Percentiles rank a stretch among this genome's conserved stretches.
phyloP scores from a whole-genome alignment of 2,329 filamentous ascomycete species.

The Phoma sp. region DNA sequence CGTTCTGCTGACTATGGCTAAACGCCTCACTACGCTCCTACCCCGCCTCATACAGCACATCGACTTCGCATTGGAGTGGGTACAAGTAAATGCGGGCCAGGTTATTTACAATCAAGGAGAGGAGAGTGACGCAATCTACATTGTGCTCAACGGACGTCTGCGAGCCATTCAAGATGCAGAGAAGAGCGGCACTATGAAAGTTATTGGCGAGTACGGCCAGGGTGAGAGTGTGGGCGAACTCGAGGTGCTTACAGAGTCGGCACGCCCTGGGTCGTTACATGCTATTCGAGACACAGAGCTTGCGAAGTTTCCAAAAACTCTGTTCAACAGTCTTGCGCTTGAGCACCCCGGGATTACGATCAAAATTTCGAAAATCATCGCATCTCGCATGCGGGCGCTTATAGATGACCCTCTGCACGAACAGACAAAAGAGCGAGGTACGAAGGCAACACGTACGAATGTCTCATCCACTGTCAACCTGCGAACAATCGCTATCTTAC shows the following conservation, averaged over 20 bases:
- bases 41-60: slow-evolving; percentile 93
- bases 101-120: slow-evolving; percentile 93
- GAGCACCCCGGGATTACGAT: slow-evolving; percentile 98
- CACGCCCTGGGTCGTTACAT: slow-evolving; percentile 87
- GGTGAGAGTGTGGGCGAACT: slow-evolving; percentile 97
- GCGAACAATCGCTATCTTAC: slow-evolving; percentile 89
- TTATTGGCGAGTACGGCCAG: slow-evolving; percentile 92
- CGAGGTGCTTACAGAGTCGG: slow-evolving; percentile 94
- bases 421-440: slow-evolving; percentile 67
- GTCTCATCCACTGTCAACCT: slow-evolving; percentile 89
- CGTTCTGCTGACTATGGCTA: slow-evolving; percentile 93
- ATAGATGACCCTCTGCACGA: slow-evolving; percentile 81
- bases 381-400: slow-evolving; percentile 87
- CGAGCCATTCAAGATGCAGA: slow-evolving; percentile 83
- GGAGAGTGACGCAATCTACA: slow-evolving; percentile 97
- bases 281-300: slow-evolving; percentile 96
- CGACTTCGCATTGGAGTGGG: slow-evolving; percentile 97
- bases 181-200: slow-evolving; percentile 77
- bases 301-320: slow-evolving; percentile 91
- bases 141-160: slow-evolving; percentile 92
- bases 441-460: slow-evolving; percentile 64
- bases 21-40: slow-evolving; percentile 86
- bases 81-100: slow-evolving; percentile 93
- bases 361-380: slow-evolving; percentile 98
- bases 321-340: slow-evolving; percentile 97